Evolutionary conservation across 2,329 filamentous ascomycete species (phyloP), one percentile per base, ranked within the genome.

Genomic region (Phialophora expanda): DNA sequence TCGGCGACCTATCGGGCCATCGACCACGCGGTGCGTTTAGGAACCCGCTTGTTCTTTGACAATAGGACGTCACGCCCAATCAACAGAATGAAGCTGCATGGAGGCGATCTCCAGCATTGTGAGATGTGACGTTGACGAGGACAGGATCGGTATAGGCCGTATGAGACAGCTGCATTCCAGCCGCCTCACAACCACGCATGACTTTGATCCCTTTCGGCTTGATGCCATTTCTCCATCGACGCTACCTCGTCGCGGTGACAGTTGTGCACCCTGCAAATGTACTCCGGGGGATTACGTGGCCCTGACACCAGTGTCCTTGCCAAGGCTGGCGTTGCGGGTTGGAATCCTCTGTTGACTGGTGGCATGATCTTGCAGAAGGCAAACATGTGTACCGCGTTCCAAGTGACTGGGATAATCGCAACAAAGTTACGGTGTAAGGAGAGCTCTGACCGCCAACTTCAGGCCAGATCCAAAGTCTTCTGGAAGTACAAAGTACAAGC

Each of bases 401-500:
- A 50, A 59, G 17, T 17, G 48, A 28, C 20, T 14, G 14, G 38
- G 38, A 8, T 44, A 6, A 11, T 17, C 38, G 38, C 17, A 44
- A 34, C 28, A 28, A 48, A 61, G n/a, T 26, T 22, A 28, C 58
- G 58, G 58, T 61, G 46, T 41, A 48, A 30, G 32, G 14, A 61
- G 32, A 61, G 17, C 48, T 61, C 48, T 38, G 28, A 53, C 44
- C 48, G 58, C 58, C 46, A 30, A 28, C 28, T 9, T 12, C 22
- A 38, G 48, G 58, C 46, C 48, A 44, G 32, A n/a, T 53, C 9
- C 26, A 32, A 12, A 51, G 28, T 20, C 24, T 30, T 4, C 22
- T 11, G 53, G 20, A 34, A n/a, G 24, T 28, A 17, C 53, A n/a
- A 24, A 53, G 48, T 24, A 53, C 48, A 55, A 55, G n/a, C 26